Percentiles rank a stretch among this genome's conserved stretches.
Evolutionary conservation across 2,329 filamentous ascomycete species (phyloP).

Genomic region (Sporothrix pseudoabietina): DNA sequence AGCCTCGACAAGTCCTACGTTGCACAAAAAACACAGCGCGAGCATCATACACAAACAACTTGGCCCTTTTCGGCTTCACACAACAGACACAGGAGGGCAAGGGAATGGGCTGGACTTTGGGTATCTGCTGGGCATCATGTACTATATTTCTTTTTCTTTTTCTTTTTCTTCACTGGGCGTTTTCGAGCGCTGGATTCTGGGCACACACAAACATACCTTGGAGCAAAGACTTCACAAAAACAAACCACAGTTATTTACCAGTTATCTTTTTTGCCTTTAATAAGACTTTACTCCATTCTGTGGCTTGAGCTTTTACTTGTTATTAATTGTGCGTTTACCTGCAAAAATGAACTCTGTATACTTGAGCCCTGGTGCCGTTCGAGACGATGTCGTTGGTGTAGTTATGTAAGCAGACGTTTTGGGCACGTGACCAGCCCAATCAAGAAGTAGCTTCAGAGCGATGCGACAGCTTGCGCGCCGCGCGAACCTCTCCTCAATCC

Average conservation of each 20-base stretch:
- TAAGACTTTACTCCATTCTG: neutral
- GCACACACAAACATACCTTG: neutral
- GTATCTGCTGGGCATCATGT: neutral
- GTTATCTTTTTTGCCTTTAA: neutral
- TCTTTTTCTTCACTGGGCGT: neutral
- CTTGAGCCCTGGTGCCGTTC: neutral
- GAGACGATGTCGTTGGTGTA: neutral
- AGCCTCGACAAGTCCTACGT: neutral
- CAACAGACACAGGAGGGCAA: neutral
- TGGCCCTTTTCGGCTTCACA: neutral
- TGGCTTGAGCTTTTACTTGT: neutral
- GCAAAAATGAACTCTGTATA: neutral
- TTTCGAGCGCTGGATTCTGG: neutral
- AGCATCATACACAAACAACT: neutral
- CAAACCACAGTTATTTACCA: neutral
- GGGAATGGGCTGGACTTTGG: neutral
- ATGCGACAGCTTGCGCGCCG: slow-evolving; percentile 12
- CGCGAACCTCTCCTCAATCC: slow-evolving; percentile 5
- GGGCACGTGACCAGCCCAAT: neutral
- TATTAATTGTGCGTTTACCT: neutral
- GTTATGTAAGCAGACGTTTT: neutral
- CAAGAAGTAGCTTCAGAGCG: neutral
- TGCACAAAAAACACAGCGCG: neutral
- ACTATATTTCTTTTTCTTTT: too few species aligned
- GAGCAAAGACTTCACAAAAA: neutral